phyloP scores from a whole-genome alignment of 495 filamentous ascomycete genomes.

The Penicillium tannophilum region DNA sequence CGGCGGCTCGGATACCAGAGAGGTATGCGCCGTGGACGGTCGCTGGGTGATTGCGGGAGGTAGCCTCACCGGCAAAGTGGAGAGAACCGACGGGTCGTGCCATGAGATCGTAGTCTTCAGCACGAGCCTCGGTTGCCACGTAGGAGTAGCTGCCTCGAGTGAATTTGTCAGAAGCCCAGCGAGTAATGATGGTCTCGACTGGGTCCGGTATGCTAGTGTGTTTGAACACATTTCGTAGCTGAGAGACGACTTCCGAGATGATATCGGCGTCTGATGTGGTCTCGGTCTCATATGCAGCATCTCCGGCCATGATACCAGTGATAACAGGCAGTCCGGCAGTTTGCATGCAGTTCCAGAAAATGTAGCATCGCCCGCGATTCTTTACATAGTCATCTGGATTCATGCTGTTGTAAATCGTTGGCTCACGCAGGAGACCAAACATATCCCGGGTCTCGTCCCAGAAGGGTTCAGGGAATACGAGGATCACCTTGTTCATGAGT shows the following conservation, averaged over 20 bases:
- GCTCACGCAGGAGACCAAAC: slow-evolving; percentile 85
- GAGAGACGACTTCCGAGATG: slow-evolving; percentile 73
- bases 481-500: slow-evolving; percentile 89
- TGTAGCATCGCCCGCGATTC: slow-evolving; percentile 82
- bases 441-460: slow-evolving; percentile 94
- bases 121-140: slow-evolving; percentile 74
- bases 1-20: slow-evolving; percentile 84
- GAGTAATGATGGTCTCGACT: slow-evolving; percentile 86
- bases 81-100: slow-evolving; percentile 82
- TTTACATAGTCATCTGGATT: slow-evolving; percentile 62
- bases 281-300: slow-evolving; percentile 90
- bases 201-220: slow-evolving; percentile 68
- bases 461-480: slow-evolving; percentile 88
- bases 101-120: slow-evolving; percentile 93
- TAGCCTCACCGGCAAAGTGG: slow-evolving; percentile 96
- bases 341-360: slow-evolving; percentile 95
- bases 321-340: slow-evolving; percentile 85
- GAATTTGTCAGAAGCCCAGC: slow-evolving; percentile 89
- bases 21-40: slow-evolving; percentile 97
- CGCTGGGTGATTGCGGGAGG: slow-evolving; percentile 91
- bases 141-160: slow-evolving; percentile 93
- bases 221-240: slow-evolving; percentile 69
- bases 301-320: slow-evolving; percentile 93
- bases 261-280: slow-evolving; percentile 69
- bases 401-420: slow-evolving; percentile 53